These are phyloP conservation scores for Apiotrichum gracile DNA, from an alignment of 1,284 basidiomycete species.

Conservation along the genomic window DNA sequence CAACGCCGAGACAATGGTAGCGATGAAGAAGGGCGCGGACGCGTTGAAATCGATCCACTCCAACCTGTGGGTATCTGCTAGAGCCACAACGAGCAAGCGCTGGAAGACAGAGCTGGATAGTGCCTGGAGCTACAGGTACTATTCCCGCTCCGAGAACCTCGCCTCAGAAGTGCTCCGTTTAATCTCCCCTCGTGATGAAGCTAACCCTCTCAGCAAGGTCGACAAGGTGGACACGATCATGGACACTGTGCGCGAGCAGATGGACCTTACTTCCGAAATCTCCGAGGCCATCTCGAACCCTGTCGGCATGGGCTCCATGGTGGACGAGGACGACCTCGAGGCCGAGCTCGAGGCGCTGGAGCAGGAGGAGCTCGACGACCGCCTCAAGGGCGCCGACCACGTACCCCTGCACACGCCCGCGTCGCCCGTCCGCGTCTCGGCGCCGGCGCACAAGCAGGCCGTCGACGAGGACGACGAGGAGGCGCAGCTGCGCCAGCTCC, in stretches of 20 bases:
- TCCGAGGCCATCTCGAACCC: constrained; percentile 88
- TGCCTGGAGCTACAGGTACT: neutral
- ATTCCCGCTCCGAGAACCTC: no score
- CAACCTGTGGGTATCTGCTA: constrained; percentile 63
- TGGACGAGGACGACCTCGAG: constrained; percentile 81
- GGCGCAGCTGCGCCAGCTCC: constrained; percentile 81
- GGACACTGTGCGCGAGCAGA: constrained; percentile 84
- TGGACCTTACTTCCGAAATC: constrained; percentile 91
- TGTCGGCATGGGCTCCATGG: constrained; percentile 57
- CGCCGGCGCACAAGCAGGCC: constrained; percentile 2
- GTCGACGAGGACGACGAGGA: constrained; percentile 85
- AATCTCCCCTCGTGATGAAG: neutral
- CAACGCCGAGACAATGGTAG: constrained; percentile 95
- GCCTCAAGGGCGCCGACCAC: constrained; percentile 80
- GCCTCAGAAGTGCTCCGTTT: neutral
- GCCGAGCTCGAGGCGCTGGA: constrained; percentile 84
- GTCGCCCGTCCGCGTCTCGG: constrained; percentile 53
- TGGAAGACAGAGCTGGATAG: no score
- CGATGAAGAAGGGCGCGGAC: constrained; percentile 93
- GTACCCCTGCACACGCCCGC: constrained; percentile 82
- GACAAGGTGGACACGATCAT: constrained; percentile 91
- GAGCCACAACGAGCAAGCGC: neutral
- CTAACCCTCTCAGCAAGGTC: constrained; percentile 53
- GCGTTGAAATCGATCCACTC: constrained; percentile 90
- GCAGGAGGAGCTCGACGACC: constrained; percentile 82